Percentiles rank a stretch among this genome's conserved stretches.
Conservation (phyloP, 2,329 filamentous ascomycete species). For the Verticillium zaregamsianum region DNA sequence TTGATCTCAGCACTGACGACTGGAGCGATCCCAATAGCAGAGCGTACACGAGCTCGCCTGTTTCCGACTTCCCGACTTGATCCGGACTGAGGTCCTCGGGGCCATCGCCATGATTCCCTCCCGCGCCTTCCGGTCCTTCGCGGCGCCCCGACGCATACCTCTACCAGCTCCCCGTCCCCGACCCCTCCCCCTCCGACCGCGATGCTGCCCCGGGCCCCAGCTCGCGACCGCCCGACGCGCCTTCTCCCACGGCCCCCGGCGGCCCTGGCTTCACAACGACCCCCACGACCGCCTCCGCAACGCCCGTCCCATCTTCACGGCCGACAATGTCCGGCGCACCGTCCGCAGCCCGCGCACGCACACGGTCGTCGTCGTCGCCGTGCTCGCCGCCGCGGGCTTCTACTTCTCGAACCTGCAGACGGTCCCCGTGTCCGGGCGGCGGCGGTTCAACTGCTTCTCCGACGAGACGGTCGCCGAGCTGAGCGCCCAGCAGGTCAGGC, state of each 20-base stretch:
- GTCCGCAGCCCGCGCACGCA: slow-evolving; percentile 31
- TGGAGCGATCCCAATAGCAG: too few species aligned
- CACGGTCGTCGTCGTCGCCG: slow-evolving; percentile 34
- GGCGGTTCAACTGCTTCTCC: slow-evolving; percentile 67
- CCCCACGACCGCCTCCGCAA: slow-evolving; percentile 21
- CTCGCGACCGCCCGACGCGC: background rate
- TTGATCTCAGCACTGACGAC: too few species aligned
- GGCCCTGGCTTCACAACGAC: slow-evolving; percentile 8
- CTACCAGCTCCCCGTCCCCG: background rate
- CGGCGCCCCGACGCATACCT: background rate
- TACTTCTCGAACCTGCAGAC: slow-evolving; percentile 68
- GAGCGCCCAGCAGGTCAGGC: slow-evolving; percentile 49
- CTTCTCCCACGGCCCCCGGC: background rate
- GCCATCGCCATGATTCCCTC: background rate
- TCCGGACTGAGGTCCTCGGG: background rate
- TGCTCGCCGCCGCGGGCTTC: slow-evolving; percentile 46
- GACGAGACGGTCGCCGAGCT: slow-evolving; percentile 50
- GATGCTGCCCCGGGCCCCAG: background rate
- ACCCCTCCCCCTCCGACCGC: background rate
- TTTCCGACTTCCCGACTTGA: background rate
- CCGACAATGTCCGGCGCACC: slow-evolving; percentile 24
- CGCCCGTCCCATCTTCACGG: slow-evolving; percentile 27
- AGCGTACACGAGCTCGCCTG: background rate
- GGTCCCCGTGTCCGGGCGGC: slow-evolving; percentile 67
- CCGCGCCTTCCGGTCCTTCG: background rate